A percentile compares a stretch with the other conserved stretches of the same genome.
phyloP scores from a whole-genome alignment of 208 protist genomes.

The Porcisia hertigi region DNA sequence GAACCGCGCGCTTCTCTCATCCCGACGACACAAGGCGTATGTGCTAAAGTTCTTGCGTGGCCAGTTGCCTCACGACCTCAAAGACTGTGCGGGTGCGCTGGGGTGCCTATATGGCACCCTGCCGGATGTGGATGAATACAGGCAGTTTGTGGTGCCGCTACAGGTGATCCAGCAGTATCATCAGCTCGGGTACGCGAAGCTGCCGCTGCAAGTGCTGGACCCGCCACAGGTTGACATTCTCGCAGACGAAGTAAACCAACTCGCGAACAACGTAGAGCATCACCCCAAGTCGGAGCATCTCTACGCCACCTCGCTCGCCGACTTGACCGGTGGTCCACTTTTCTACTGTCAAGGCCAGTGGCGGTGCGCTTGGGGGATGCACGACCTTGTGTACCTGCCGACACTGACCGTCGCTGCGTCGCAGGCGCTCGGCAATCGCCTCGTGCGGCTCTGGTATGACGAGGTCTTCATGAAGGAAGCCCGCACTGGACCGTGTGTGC shows the following conservation, averaged over 20 bases:
- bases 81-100: constrained; percentile 79
- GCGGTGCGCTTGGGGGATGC: constrained; percentile 81
- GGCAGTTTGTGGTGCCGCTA: constrained; percentile 72
- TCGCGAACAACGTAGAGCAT: constrained; percentile 86
- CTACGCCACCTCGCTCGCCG: constrained; percentile 79
- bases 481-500: constrained; percentile 66
- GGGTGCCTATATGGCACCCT: constrained; percentile 84
- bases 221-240: constrained; percentile 78
- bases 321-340: constrained; percentile 72
- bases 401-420: constrained; percentile 80
- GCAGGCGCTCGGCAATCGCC: constrained; percentile 75
- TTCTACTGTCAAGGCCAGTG: constrained; percentile 89
- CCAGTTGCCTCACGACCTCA: constrained; percentile 77
- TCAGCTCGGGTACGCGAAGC: constrained; percentile 79
- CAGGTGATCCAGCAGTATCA: constrained; percentile 69
- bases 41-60: constrained; percentile 81
- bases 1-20: neutral
- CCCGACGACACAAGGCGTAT: constrained; percentile 64
- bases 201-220: constrained; percentile 63
- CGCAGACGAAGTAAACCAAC: constrained; percentile 76
- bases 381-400: constrained; percentile 84
- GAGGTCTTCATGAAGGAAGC: constrained; percentile 84
- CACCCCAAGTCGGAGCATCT: constrained; percentile 80
- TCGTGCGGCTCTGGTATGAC: constrained; percentile 86
- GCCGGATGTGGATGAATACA: constrained; percentile 86